Conservation (phyloP, 2,329 filamentous ascomycete species). For the Teratosphaeria pseudoeucalypti region DNA sequence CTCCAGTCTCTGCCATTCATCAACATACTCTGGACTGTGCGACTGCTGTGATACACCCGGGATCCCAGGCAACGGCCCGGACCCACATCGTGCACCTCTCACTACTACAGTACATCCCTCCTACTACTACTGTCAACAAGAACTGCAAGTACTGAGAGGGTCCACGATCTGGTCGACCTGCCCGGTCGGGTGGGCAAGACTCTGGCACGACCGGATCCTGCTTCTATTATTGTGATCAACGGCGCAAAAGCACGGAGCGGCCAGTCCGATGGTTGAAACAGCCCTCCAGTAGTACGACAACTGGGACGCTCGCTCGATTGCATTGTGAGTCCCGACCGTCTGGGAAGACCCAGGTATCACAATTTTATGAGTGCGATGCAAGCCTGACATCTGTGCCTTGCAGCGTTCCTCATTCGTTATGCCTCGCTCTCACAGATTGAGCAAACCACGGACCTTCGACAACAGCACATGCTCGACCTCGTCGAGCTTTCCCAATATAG, state of each 20-base stretch:
- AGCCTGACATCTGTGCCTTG: background rate
- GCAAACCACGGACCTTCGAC: slow-evolving; percentile 1
- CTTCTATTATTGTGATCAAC: background rate
- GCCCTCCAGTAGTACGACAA: background rate
- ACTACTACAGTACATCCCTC: no score
- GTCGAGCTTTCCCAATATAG: background rate
- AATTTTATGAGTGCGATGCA: background rate
- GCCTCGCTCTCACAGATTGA: background rate
- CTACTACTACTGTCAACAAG: background rate
- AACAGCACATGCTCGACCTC: background rate
- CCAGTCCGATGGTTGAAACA: background rate
- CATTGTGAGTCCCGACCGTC: background rate
- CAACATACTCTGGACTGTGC: background rate
- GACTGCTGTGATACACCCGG: background rate
- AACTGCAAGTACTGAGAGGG: background rate
- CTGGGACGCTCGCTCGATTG: background rate
- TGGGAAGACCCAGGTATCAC: background rate
- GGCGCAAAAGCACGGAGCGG: background rate
- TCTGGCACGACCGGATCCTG: background rate
- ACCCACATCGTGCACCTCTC: background rate
- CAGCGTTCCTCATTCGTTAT: background rate
- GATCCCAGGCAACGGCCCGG: background rate
- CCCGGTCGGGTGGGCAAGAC: background rate
- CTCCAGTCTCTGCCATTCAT: background rate
- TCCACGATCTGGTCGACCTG: background rate